Conservation (phyloP, 305 asterid species). For the Fraxinus albicans region DNA sequence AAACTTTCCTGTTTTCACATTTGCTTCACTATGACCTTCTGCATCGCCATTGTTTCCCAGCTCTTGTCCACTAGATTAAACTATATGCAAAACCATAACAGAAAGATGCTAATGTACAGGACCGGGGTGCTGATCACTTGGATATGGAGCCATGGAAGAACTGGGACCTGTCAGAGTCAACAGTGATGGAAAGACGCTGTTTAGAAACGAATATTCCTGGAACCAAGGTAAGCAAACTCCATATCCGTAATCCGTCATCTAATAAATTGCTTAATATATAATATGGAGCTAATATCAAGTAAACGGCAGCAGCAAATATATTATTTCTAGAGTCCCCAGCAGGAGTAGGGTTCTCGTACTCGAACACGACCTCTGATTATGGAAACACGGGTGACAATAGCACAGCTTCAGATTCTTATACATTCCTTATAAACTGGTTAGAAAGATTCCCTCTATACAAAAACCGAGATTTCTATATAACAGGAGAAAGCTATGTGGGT, state of each 20-base stretch:
- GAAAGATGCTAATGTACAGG: constrained; percentile 25
- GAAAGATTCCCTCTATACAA: constrained; percentile 58
- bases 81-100: neutral
- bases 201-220: constrained; percentile 45
- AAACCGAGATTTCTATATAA: constrained; percentile 41
- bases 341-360: constrained; percentile 63
- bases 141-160: constrained; percentile 49
- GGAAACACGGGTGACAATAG: constrained; percentile 36
- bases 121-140: constrained; percentile 57
- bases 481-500: constrained; percentile 59
- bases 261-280: neutral
- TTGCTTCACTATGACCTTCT: neutral
- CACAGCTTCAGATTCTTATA: constrained; percentile 43
- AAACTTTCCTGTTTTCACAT: neutral
- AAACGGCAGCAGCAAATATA: constrained; percentile 42
- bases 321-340: constrained; percentile 56
- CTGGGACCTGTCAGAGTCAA: constrained; percentile 53
- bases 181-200: constrained; percentile 48
- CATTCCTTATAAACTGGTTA: constrained; percentile 50
- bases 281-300: neutral
- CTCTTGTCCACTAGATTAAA: neutral
- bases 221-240: constrained; percentile 34
- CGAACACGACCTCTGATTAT: constrained; percentile 42
- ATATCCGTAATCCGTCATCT: neutral
- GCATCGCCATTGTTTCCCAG: neutral